A percentile compares a stretch with the other conserved stretches of the same genome.
These are phyloP conservation scores for Malus fusca DNA, from an alignment of 306 rosid species.

Conservation along the genomic window DNA sequence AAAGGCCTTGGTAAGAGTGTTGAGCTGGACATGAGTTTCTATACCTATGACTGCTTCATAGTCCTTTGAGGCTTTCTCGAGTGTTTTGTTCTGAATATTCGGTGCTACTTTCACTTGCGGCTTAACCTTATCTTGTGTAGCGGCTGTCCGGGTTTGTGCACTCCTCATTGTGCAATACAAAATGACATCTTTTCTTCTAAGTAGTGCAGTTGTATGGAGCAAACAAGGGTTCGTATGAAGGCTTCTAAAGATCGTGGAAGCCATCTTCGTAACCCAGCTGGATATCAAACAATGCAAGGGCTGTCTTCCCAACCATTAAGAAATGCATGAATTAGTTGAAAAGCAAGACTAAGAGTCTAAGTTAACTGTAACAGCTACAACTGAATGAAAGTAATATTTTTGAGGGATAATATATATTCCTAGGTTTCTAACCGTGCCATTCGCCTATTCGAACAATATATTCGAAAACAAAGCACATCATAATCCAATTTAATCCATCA, in stretches of 20 bases:
- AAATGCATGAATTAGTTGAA: not conserved
- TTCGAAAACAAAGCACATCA: not conserved
- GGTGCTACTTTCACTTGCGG: slow-evolving; percentile 37
- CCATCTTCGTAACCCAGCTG: slow-evolving; percentile 34
- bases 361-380: not conserved
- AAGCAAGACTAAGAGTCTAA: not conserved
- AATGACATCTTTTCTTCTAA: slow-evolving; percentile 31
- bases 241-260: slow-evolving; percentile 56
- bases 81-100: slow-evolving; percentile 34
- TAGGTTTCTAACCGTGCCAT: not conserved
- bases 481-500: not conserved
- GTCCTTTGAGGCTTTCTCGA: slow-evolving; percentile 50
- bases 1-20: slow-evolving; percentile 83
- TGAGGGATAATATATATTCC: not conserved
- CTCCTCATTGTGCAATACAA: slow-evolving; percentile 44
- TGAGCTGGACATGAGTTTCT: slow-evolving; percentile 93
- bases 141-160: slow-evolving; percentile 53
- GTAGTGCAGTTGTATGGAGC: slow-evolving; percentile 39
- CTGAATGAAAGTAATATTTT: not conserved
- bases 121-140: slow-evolving; percentile 44
- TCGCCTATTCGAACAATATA: not conserved
- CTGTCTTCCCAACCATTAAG: not conserved
- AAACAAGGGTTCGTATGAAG: slow-evolving; percentile 45
- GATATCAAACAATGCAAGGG: not conserved
- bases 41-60: slow-evolving; percentile 79